Conservation (phyloP, 345 rosid genomes). For the Raphanus raphanistrum region DNA sequence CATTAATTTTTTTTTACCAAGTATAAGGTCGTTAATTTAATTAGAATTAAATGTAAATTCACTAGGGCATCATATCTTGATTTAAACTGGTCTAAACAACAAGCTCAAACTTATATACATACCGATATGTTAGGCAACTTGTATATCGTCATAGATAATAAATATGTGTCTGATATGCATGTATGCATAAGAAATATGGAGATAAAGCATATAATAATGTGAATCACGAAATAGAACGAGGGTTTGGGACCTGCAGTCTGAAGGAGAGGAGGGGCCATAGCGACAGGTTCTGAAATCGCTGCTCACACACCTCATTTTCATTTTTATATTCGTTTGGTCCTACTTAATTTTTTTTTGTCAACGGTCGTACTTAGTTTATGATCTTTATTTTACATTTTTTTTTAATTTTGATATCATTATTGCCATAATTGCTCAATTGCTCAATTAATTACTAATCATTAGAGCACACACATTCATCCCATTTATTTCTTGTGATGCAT, state of each 20-base stretch:
- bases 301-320: conserved; percentile 31
- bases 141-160: conserved; percentile 9
- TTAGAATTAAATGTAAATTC: too few relatives aligned
- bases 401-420: conserved; percentile 19
- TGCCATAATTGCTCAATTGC: neutral
- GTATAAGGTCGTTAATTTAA: too few relatives aligned
- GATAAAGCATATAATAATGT: conserved; percentile 36
- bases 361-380: conserved; percentile 28
- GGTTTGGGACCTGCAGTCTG: conserved; percentile 43
- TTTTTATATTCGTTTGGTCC: conserved; percentile 25
- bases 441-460: conserved; percentile 29
- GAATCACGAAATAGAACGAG: conserved; percentile 46
- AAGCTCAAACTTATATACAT: neutral
- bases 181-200: conserved; percentile 8
- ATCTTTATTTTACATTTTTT: conserved; percentile 25
- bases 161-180: conserved; percentile 9
- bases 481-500: conserved; percentile 12
- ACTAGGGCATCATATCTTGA: neutral
- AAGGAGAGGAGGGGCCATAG: conserved; percentile 39
- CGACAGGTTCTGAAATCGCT: conserved; percentile 36
- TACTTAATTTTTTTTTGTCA: conserved; percentile 19
- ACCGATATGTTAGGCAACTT: conserved; percentile 7
- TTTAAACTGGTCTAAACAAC: neutral
- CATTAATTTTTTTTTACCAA: too few relatives aligned
- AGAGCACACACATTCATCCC: conserved; percentile 14